These are phyloP conservation scores for Fusarium sp. DNA, from an alignment of 2,329 filamentous ascomycete genomes.

Conservation along the genomic window DNA sequence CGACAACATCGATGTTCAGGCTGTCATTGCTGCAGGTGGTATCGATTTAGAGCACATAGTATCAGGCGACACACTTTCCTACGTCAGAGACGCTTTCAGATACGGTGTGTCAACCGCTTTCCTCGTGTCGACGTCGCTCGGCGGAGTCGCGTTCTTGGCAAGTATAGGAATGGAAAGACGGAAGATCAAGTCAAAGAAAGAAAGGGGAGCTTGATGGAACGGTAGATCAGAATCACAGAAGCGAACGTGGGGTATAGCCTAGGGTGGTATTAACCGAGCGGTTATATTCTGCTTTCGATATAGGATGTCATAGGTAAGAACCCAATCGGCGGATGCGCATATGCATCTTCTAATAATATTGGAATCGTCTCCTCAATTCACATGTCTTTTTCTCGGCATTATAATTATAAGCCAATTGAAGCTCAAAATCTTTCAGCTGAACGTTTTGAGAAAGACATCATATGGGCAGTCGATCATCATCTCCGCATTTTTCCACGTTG, in stretches of 20 bases:
- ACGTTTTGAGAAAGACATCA: neutral
- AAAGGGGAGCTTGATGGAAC: neutral
- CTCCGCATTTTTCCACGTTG: slow-evolving; percentile 5
- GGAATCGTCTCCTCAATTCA: neutral
- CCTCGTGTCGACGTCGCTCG: slow-evolving; percentile 35
- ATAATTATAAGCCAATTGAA: neutral
- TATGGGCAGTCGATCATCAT: slow-evolving; percentile 20
- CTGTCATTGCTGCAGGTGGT: slow-evolving; percentile 30
- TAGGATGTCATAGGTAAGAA: slow-evolving; percentile 3
- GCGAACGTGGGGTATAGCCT: neutral
- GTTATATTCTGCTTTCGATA: neutral
- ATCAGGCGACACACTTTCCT: slow-evolving; percentile 1
- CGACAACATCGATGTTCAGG: slow-evolving; percentile 3
- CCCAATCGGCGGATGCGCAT: neutral
- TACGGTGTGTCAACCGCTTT: slow-evolving; percentile 31
- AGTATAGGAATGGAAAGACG: slow-evolving; percentile 36
- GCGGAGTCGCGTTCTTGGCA: slow-evolving; percentile 30
- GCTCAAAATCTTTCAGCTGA: neutral
- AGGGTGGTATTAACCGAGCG: neutral
- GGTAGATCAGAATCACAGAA: neutral
- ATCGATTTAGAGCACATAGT: slow-evolving; percentile 26
- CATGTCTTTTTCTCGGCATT: neutral
- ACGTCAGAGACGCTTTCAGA: slow-evolving; percentile 31
- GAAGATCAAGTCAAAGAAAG: slow-evolving; percentile 25
- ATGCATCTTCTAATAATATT: neutral